Evolutionary conservation across 2,329 filamentous ascomycete genomes (phyloP).

Genomic region (Xylariaceae sp.): DNA sequence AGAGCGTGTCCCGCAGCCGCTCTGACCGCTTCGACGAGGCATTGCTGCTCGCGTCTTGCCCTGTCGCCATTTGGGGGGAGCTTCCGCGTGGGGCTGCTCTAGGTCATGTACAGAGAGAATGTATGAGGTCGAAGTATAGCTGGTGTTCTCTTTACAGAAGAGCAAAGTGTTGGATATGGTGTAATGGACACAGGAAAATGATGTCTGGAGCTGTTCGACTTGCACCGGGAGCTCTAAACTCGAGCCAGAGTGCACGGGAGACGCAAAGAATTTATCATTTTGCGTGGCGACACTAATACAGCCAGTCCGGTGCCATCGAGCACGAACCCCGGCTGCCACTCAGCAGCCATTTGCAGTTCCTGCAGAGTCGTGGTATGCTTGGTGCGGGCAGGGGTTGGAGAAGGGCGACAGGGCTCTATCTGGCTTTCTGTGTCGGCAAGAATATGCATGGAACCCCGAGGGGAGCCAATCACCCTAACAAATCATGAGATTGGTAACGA

Average conservation of each 20-base stretch:
- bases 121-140: conserved; percentile 2
- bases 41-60: neutral
- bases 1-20: conserved; percentile 15
- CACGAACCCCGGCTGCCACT: conserved; percentile 10
- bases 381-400: conserved; percentile 5
- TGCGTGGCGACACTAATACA: neutral
- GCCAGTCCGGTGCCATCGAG: neutral
- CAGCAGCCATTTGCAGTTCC: conserved; percentile 10
- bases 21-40: conserved; percentile 11
- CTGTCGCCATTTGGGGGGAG: conserved; percentile 9
- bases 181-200: conserved; percentile 2
- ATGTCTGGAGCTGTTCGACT: too few relatives aligned
- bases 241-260: conserved; percentile 6
- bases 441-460: conserved; percentile 1
- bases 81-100: neutral
- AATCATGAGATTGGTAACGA: neutral
- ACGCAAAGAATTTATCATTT: neutral
- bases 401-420: neutral
- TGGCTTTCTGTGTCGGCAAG: neutral
- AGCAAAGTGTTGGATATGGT: conserved; percentile 8
- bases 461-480: neutral
- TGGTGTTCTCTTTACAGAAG: neutral
- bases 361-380: conserved; percentile 6
- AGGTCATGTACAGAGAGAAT: neutral
- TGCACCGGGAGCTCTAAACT: too few relatives aligned